These are phyloP conservation scores for Acacia confusa DNA, from an alignment of 306 rosid genomes.

Conservation along the genomic window DNA sequence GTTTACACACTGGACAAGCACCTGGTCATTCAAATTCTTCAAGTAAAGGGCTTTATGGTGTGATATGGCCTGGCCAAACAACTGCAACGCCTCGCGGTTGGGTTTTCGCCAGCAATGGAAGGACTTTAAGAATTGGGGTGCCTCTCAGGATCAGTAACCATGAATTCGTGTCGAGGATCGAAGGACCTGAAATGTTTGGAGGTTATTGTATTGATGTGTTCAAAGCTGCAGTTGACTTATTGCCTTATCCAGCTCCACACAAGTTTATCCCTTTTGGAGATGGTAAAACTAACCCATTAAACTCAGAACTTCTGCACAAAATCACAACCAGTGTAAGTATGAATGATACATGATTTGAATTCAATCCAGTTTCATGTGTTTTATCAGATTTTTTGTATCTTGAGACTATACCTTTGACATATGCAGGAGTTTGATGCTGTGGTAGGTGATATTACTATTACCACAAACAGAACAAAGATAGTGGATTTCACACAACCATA, in stretches of 20 bases:
- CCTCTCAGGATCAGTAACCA: constrained; percentile 53
- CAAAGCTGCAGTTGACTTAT: constrained; percentile 54
- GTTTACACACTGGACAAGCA: constrained; percentile 45
- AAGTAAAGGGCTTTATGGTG: constrained; percentile 40
- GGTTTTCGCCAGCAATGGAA: constrained; percentile 69
- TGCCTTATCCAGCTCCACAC: constrained; percentile 70
- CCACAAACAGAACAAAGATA: constrained; percentile 65
- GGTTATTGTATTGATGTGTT: constrained; percentile 84
- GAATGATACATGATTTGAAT: neutral
- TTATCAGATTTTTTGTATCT: neutral
- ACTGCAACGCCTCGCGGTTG: constrained; percentile 70
- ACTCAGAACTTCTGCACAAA: constrained; percentile 50
- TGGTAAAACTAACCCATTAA: constrained; percentile 55
- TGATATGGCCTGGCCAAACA: constrained; percentile 77
- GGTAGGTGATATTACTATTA: constrained; percentile 75
- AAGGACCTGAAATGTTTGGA: constrained; percentile 48
- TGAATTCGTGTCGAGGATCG: constrained; percentile 49
- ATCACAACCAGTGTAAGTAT: constrained; percentile 64
- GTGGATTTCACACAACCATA: constrained; percentile 85
- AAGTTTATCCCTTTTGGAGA: constrained; percentile 60
- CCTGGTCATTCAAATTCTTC: constrained; percentile 37
- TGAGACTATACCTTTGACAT: constrained; percentile 3
- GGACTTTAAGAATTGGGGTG: constrained; percentile 65
- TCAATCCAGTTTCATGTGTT: neutral
- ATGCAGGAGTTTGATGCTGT: constrained; percentile 65